Base-by-base conservation (phyloP, 345 rosid species). In the Hibiscus tridactylites region DNA sequence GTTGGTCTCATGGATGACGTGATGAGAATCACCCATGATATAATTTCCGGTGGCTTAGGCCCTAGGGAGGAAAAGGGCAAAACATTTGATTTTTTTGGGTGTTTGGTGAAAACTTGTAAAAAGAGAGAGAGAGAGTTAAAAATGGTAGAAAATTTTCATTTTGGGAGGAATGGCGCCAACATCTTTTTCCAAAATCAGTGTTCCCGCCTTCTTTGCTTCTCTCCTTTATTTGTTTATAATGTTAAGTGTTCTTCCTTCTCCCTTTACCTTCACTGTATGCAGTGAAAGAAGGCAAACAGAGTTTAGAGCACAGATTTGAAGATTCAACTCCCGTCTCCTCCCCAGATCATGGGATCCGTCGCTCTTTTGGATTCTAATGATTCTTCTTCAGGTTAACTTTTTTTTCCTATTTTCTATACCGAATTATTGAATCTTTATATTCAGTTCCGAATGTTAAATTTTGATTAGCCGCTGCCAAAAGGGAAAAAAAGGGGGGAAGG, bases 281-380 rank as follows among this genome's bases (percentile, higher is more conserved):
- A 28, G 63, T 60, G 63, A 60, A 28, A 4, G 17, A 28, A 60
- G 13, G 15, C 49, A 42, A 65, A 65, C 31, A 11, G 29, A 64
- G 68, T 62, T 62, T 1, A 37, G 69, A 42, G 33, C 4, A 13
- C 26, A 67, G 15, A 4, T 28, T 16, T 33, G 53, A 21, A 44
- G 33, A 65, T 1, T 16, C 54, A 12, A 12, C 56, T 6, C 1
- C 16, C 59, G 2, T 24, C 6, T 13, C n/a, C 19, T 24, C 19
- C 13, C 70, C 35, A 46, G 15, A 24, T 46, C 9, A 65, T 68
- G 71, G 71, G 71, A 49, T 68, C 71, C 52, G 59, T 29, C 8
- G 59, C 71, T 50, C 26, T 29, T 50, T 29, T 68, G 71, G 59
- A 49, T 68, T 68, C 71, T 49, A 29, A 68, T 17, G 17, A 68